Base-by-base conservation (phyloP, 768 basidiomycete species). In the Lentinus brumalis region DNA sequence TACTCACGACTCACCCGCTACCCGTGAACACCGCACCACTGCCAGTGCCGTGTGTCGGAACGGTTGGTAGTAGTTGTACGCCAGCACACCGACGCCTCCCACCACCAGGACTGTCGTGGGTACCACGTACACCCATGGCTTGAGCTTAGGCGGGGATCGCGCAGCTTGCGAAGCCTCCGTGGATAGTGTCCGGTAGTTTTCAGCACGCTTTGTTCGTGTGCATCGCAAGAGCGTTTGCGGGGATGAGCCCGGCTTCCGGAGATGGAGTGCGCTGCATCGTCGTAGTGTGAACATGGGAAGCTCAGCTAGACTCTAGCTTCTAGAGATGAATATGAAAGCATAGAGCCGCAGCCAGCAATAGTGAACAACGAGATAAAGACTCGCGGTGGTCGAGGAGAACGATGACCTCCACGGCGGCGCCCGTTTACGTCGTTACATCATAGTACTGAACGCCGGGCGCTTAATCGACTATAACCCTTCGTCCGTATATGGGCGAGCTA, bases 21-120 rank as follows among this genome's bases (percentile, higher is more conserved):
- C 83, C 53, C 92, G 82, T 3, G 88, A 88, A 71, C 94, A 96
- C 58, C 96, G 84, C 46, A 86, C 77, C 26, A 82, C 76, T 11
- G 96, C 94, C 53, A 96, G 79, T 6, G 83, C 73, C 2, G 84
- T 77, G 74, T 96, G 89, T 45, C 93, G 81, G 69, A 93, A 86
- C 1, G 93, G 86, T 56, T 89, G 82, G 61, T 79, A 83, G 35
- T 84, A 81, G 59, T 92, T 75, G 74, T 93, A 96, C 14, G 86
- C 82, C 53, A 81, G 56, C 39, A 72, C 75, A 1, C 71, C 70
- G 4, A 64, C 69, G 6, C 76, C 77, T 10, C 69, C 70, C 2
- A 80, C 61, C 2, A 78, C 45, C 5, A 70, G 49, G 2, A 69
- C 2, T 4, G 67, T 62, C 9, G 62, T 61, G 11, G 68, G 62